Base-by-base conservation (phyloP, 768 basidiomycete species). In the Amanita exitialis region DNA sequence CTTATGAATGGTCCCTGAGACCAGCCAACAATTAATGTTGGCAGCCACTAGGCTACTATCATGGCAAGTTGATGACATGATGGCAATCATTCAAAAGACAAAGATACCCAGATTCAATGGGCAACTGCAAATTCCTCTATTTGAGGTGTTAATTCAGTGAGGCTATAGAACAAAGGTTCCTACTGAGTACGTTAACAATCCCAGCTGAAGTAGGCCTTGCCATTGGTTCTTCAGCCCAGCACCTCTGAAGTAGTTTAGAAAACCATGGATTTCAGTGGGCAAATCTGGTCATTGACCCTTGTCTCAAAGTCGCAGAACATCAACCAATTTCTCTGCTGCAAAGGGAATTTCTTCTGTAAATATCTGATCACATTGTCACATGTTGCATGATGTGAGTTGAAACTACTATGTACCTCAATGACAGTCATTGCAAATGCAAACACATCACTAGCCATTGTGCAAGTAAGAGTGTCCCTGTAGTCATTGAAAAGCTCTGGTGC, bases 401-500 rank as follows among this genome's bases (percentile, higher is more conserved):
- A 4, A 16, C 37, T 54, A 34, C 30, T 10, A 12, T 10, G 10
- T 42, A 65, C 66, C 53, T 67, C 65, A 21, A 66, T 47, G 13
- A 60, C 46, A 3, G 62, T 62, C 60, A 64, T 65, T 2, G 53
- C 65, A 30, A 59, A 61, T 0, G 65, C 58, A 51, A 59, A 67
- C 2, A 67, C 44, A 38, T 66, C 64, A 25, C 55, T 61, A 6
- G 52, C 37, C 15, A 20, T 52, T 3, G 59, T 54, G 37, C 49
- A 58, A n/a, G 49, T 23, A 2, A 47, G 25, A 10, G 30, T n/a
- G 1, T 53, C 37, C 15, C 53, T 41, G n/a, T 38, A 45, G 1
- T 32, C 38, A 5, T 57, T 37, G 7, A 66, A 57, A 10, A 67
- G 51, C 53, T 69, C 67, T 0, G 66, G 66, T 1, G 66, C 64